Percentiles rank a stretch among this genome's conserved stretches.
These are phyloP conservation scores for Citrus reticulata DNA, from an alignment of 345 rosid genomes.

Conservation along the genomic window DNA sequence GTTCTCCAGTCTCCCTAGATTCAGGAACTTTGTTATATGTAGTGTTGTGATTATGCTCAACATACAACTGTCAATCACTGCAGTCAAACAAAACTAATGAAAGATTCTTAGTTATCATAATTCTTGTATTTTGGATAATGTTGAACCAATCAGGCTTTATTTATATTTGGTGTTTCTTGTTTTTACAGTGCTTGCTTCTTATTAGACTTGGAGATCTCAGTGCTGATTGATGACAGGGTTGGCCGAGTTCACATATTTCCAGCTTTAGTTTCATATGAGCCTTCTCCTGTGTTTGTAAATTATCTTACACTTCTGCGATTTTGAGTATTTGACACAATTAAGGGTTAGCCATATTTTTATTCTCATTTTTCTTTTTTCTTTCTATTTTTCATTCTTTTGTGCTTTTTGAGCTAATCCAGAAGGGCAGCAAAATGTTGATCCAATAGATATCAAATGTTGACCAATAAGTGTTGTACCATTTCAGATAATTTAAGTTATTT, in stretches of 20 bases:
- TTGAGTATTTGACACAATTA: conserved; percentile 10
- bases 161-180: conserved; percentile 3
- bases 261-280: not conserved
- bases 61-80: not conserved
- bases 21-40: not conserved
- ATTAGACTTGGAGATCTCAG: not conserved
- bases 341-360: conserved; percentile 10
- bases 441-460: not conserved
- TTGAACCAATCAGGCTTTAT: not conserved
- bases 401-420: not conserved
- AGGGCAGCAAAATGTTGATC: conserved; percentile 14
- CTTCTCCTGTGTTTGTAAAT: conserved; percentile 24
- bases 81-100: not conserved
- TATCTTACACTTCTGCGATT: conserved; percentile 18
- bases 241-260: not conserved
- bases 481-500: not conserved
- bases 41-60: not conserved
- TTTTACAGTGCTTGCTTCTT: conserved; percentile 13
- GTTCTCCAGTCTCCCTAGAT: not conserved
- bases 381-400: not conserved
- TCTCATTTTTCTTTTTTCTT: not conserved
- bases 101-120: not conserved
- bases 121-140: not conserved
- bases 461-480: conserved; percentile 24
- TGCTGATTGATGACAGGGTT: not conserved